These are phyloP conservation scores for Chaetomium sp. DNA, from an alignment of 2,329 filamentous ascomycete species.

Conservation along the genomic window DNA sequence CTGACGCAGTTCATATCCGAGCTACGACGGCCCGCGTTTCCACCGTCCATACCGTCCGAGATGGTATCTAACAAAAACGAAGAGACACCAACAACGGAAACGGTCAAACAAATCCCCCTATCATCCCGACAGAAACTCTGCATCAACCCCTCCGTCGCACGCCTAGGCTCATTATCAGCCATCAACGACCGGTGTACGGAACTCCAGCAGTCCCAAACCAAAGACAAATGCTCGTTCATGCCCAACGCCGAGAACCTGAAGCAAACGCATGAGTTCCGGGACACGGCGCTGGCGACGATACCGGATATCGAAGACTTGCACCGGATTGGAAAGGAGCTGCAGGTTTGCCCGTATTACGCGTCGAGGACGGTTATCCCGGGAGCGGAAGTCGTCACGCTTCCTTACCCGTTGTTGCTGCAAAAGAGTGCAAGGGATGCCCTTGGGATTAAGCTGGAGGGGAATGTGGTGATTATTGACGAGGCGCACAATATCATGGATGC, in stretches of 20 bases:
- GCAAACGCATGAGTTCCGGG: slow-evolving; percentile 73
- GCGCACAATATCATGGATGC: slow-evolving; percentile 98
- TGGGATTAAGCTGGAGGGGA: slow-evolving; percentile 75
- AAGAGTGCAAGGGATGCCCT: slow-evolving; percentile 81
- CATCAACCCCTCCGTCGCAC: slow-evolving; percentile 77
- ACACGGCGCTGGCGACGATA: slow-evolving; percentile 74
- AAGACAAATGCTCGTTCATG: slow-evolving; percentile 67
- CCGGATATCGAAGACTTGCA: slow-evolving; percentile 92
- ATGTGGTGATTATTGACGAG: slow-evolving; percentile 93
- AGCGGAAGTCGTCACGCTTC: slow-evolving; percentile 85
- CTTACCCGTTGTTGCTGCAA: slow-evolving; percentile 85
- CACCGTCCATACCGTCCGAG: slow-evolving; percentile 56
- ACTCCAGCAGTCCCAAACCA: slow-evolving; percentile 67
- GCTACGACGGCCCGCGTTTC: slow-evolving; percentile 69
- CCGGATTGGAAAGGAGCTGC: slow-evolving; percentile 66
- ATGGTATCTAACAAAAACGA: slow-evolving; percentile 19
- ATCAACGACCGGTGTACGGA: slow-evolving; percentile 94
- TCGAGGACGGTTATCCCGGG: slow-evolving; percentile 74
- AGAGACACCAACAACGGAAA: slow-evolving; percentile 37
- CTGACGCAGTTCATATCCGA: slow-evolving; percentile 82
- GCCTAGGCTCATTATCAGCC: slow-evolving; percentile 63
- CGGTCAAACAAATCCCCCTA: slow-evolving; percentile 72
- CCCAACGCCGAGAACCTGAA: slow-evolving; percentile 70
- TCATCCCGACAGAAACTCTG: slow-evolving; percentile 84
- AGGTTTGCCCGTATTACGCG: slow-evolving; percentile 94